Percentiles rank a stretch among this genome's conserved stretches.
Conservation (phyloP, 116 monocot genomes). For the Posidonia oceanica region DNA sequence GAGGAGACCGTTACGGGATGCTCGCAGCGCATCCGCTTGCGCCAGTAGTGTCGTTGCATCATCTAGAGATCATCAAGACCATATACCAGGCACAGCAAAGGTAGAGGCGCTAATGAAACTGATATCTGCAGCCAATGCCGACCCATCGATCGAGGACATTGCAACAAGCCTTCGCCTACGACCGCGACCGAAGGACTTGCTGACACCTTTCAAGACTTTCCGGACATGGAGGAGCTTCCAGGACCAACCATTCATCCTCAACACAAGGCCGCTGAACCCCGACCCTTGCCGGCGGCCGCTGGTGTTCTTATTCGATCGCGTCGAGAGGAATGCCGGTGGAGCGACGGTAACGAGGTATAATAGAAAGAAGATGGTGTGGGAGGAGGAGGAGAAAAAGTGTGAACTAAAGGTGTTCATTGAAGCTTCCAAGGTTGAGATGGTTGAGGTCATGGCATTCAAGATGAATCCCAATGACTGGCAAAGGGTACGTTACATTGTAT, state of each 20-base stretch:
- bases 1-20: conserved; percentile 17
- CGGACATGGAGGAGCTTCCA: conserved; percentile 26
- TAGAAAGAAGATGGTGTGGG: background rate
- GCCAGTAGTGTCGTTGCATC: conserved; percentile 72
- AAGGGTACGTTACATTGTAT: conserved; percentile 1
- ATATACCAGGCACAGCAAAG: conserved; percentile 13
- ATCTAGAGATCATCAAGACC: conserved; percentile 45
- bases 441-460: conserved; percentile 3
- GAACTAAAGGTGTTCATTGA: background rate
- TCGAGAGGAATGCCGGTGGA: background rate
- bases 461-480: conserved; percentile 20
- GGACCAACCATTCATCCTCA: conserved; percentile 49
- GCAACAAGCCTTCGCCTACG: conserved; percentile 58
- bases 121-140: conserved; percentile 17
- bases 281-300: conserved; percentile 33
- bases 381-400: conserved; percentile 1
- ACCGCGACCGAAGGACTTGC: conserved; percentile 22
- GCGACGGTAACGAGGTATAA: conserved; percentile 8
- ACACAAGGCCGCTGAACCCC: conserved; percentile 25
- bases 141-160: conserved; percentile 28
- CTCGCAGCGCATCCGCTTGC: conserved; percentile 73
- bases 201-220: conserved; percentile 41
- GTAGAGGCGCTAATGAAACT: conserved; percentile 21
- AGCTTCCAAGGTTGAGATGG: conserved; percentile 7
- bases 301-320: conserved; percentile 26